A percentile compares a stretch with the other conserved stretches of the same genome.
phyloP scores from a whole-genome alignment of 2,329 filamentous ascomycete genomes.

The Fusarium sp. region DNA sequence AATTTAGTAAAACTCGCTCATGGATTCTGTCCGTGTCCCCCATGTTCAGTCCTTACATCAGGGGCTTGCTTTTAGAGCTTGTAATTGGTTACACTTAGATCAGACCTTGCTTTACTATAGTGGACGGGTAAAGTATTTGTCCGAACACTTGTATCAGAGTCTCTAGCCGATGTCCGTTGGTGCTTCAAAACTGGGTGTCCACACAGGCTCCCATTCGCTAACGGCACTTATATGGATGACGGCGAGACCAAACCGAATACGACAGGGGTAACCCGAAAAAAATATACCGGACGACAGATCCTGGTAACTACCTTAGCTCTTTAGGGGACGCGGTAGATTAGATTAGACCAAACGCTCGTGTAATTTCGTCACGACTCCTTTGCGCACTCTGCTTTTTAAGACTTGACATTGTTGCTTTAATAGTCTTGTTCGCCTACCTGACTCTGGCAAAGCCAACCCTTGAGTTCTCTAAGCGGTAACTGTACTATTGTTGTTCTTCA shows the following conservation, averaged over 20 bases:
- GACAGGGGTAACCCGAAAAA: slow-evolving; percentile 23
- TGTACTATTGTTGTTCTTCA: slow-evolving; percentile 4
- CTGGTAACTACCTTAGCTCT: slow-evolving; percentile 13
- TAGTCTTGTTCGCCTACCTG: neutral
- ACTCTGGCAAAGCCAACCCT: neutral
- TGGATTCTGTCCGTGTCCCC: neutral
- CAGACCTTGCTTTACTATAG: too few relatives aligned
- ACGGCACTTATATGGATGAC: neutral
- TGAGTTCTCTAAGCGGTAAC: neutral
- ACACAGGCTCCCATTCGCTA: slow-evolving; percentile 21
- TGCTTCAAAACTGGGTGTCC: slow-evolving; percentile 1
- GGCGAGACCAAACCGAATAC: slow-evolving; percentile 30
- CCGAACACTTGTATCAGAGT: slow-evolving; percentile 11
- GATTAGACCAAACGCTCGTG: slow-evolving; percentile 36
- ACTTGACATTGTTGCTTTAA: slow-evolving; percentile 18
- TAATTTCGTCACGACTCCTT: slow-evolving; percentile 26
- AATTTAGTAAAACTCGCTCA: slow-evolving; percentile 18
- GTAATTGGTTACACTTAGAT: slow-evolving; percentile 20
- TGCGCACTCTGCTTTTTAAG: slow-evolving; percentile 6
- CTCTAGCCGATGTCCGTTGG: slow-evolving; percentile 15
- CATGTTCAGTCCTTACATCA: neutral
- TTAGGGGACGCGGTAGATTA: slow-evolving; percentile 16
- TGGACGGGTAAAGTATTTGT: slow-evolving; percentile 28
- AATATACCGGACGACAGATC: too few relatives aligned
- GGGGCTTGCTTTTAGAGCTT: slow-evolving; percentile 12